Percentiles rank a stretch among this genome's conserved stretches.
Conservation (phyloP, 2,329 filamentous ascomycete species). For the Diaporthe sp. region DNA sequence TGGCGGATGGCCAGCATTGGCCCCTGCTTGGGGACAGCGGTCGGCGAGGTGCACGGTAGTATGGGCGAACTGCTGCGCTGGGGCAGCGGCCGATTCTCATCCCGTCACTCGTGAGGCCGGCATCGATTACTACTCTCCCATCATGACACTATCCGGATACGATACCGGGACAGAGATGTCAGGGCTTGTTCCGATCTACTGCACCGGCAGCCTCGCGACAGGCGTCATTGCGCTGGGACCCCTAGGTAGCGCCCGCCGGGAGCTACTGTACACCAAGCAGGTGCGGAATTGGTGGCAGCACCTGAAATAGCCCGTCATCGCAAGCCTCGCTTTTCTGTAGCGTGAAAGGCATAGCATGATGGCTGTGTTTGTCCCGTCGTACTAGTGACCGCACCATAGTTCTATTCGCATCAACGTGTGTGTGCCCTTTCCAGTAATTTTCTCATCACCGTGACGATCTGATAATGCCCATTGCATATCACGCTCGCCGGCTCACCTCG, state of each 20-base stretch:
- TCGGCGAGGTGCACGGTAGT: conserved; percentile 11
- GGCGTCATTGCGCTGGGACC: conserved; percentile 16
- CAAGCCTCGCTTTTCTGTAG: conserved; percentile 27
- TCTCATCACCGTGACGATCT: background rate
- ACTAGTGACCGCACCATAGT: conserved; percentile 24
- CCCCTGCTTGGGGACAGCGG: conserved; percentile 1
- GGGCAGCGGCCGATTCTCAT: conserved; percentile 15
- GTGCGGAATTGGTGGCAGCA: conserved; percentile 13
- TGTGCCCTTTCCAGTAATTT: background rate
- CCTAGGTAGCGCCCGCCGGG: conserved; percentile 23
- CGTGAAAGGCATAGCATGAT: conserved; percentile 25
- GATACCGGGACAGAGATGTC: conserved; percentile 15
- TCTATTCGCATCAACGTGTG: background rate
- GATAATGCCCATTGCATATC: background rate
- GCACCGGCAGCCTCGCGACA: conserved; percentile 18
- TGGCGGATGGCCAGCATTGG: conserved; percentile 13
- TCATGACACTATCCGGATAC: background rate
- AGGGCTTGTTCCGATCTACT: conserved; percentile 15
- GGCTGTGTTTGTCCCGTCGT: conserved; percentile 22
- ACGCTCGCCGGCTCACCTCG: conserved; percentile 6
- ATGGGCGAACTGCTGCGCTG: conserved; percentile 5
- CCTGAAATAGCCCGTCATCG: conserved; percentile 26
- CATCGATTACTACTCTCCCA: conserved; percentile 27
- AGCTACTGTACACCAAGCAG: conserved; percentile 23
- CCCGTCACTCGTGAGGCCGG: conserved; percentile 18